Evolutionary conservation across 2,329 filamentous ascomycete genomes (phyloP).

Genomic region (Ophiostoma australiae): DNA sequence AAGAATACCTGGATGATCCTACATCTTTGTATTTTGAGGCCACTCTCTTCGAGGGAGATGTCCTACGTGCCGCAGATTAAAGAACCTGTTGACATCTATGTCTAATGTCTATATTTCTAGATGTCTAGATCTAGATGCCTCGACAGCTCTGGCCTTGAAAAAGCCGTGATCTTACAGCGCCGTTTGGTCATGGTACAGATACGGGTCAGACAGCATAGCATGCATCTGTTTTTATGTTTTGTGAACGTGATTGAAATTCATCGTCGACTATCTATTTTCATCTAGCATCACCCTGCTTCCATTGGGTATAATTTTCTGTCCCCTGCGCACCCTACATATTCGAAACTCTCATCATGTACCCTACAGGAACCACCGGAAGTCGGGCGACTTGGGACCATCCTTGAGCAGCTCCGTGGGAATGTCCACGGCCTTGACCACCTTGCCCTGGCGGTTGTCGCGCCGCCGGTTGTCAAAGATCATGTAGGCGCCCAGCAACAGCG

Average conservation of each 20-base stretch:
- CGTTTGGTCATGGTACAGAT: slow-evolving; percentile 57
- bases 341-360: neutral
- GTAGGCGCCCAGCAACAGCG: slow-evolving; percentile 53
- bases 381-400: slow-evolving; percentile 48
- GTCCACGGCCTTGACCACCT: slow-evolving; percentile 50
- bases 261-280: neutral
- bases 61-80: slow-evolving; percentile 15
- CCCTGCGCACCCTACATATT: neutral
- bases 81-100: neutral
- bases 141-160: slow-evolving; percentile 48
- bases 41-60: slow-evolving; percentile 12
- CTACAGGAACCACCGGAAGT: slow-evolving; percentile 52
- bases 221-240: neutral
- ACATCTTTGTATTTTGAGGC: slow-evolving; percentile 13
- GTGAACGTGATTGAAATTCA: neutral
- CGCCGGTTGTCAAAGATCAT: slow-evolving; percentile 63
- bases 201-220: slow-evolving; percentile 49
- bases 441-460: slow-evolving; percentile 53
- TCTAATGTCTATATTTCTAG: neutral
- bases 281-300: neutral
- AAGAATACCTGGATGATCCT: slow-evolving; percentile 11
- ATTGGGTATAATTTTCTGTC: neutral
- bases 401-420: slow-evolving; percentile 52
- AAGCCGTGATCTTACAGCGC: slow-evolving; percentile 52
- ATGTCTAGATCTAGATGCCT: neutral